Evolutionary conservation across 768 basidiomycete genomes (phyloP).

Genomic region (Mycena latifolia): DNA sequence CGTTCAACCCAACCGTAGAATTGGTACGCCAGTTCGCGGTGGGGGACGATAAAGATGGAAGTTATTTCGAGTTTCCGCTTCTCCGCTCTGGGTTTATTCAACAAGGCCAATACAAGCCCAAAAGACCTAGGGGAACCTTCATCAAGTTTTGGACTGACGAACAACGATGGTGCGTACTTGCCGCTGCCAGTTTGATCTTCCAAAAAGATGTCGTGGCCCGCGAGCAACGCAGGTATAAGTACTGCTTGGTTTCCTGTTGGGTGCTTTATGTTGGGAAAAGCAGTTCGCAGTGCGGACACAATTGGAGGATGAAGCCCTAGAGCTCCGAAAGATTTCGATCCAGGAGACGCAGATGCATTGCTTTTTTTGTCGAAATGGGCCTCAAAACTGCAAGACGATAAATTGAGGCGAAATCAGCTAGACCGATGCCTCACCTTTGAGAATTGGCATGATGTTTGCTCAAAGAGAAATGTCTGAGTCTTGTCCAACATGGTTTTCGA

Average conservation of each 20-base stretch:
- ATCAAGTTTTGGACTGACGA: background rate
- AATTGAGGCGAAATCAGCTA: background rate
- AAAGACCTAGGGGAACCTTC: slow-evolving; percentile 66
- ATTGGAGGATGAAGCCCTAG: slow-evolving; percentile 66
- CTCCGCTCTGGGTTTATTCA: slow-evolving; percentile 58
- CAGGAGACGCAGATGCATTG: background rate
- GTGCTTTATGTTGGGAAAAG: slow-evolving; percentile 70
- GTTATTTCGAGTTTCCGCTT: slow-evolving; percentile 51
- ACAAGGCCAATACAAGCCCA: slow-evolving; percentile 72
- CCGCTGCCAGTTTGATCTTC: slow-evolving; percentile 83
- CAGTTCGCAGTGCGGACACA: slow-evolving; percentile 60
- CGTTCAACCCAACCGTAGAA: slow-evolving; percentile 73
- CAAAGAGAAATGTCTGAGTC: slow-evolving; percentile 3
- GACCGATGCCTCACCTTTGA: background rate
- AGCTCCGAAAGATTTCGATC: slow-evolving; percentile 55
- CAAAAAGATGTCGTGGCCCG: slow-evolving; percentile 70
- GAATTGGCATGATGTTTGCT: slow-evolving; percentile 1
- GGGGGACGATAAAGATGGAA: slow-evolving; percentile 77
- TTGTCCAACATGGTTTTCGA: background rate
- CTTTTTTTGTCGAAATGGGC: slow-evolving; percentile 11
- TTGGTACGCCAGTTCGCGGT: slow-evolving; percentile 79
- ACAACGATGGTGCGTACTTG: slow-evolving; percentile 64
- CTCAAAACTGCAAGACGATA: slow-evolving; percentile 35
- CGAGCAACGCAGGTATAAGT: slow-evolving; percentile 72
- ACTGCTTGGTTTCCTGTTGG: slow-evolving; percentile 72